Evolutionary conservation across 1,284 basidiomycete species (phyloP), one percentile per base, ranked within the genome.

Genomic region (Porodaedalea pini): DNA sequence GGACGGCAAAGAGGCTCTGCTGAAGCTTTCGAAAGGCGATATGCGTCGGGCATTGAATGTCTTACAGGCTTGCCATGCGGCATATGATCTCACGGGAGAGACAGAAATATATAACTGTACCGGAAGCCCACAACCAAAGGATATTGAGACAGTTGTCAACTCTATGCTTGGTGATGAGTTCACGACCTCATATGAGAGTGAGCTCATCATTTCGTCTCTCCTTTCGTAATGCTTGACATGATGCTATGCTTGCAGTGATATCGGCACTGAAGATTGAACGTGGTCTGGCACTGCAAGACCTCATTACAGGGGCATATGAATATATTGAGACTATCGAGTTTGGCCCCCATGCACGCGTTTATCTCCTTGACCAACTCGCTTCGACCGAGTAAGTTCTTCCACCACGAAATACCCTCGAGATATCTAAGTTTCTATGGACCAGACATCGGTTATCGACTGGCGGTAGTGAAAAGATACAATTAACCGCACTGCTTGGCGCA

Each of bases 131-230:
- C 94, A 97, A 68, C 97, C 97, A 0, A 80, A 82, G 25, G 96
- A 99, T 71, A 92, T 99, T 51, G 92, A 95, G 68, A 83, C 84
- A 4, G 90, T 99, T 29, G 90, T 99, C 34, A 88, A 94, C 64
- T 93, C 90, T 10, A 99, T 99, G 97, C 85, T 99, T 71, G 82
- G 88, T 6, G 94, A 98, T 65, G 96, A 98, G 66, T 99, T 99
- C 66, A 94, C 93, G 0, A 96, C 92, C 0, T 86, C 91, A 11
- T 95, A 94, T 69, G 83, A 87, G 63, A 85, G 94, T 97, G 64
- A 63, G 86, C 73, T 36, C 39, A 45, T 25, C 8, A 40, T 15
- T 6, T 40, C 61, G 39, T 27, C 19, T 54, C 65, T 43, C 34
- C 41, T 25, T 50, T 17, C 8, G 19, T 41, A 3, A 19, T 58